Conservation (phyloP, 169 alveolate genomes). For the Eimeria praecox region DNA sequence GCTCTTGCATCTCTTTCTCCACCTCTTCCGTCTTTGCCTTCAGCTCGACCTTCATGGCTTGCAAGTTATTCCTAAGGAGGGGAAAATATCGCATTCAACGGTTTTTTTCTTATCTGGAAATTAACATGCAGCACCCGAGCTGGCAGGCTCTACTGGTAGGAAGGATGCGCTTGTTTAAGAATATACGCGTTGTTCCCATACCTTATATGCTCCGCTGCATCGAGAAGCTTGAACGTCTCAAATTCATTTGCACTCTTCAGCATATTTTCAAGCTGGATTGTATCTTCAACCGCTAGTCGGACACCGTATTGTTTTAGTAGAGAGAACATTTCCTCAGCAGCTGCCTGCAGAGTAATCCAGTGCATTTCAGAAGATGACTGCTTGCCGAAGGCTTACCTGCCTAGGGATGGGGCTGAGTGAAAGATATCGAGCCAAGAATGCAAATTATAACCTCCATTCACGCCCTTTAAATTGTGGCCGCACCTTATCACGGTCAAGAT, state of each 20-base stretch:
- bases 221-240: slow-evolving; percentile 77
- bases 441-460: not conserved
- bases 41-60: slow-evolving; percentile 71
- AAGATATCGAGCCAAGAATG: not conserved
- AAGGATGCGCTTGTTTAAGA: not conserved
- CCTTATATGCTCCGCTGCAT: slow-evolving; percentile 81
- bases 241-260: slow-evolving; percentile 61
- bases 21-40: slow-evolving; percentile 63
- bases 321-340: slow-evolving; percentile 80
- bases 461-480: not conserved
- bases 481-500: slow-evolving; percentile 69
- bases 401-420: not conserved
- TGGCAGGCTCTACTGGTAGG: not conserved
- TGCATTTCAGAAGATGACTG: not conserved
- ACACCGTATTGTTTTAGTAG: slow-evolving; percentile 79
- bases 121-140: not conserved
- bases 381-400: not conserved
- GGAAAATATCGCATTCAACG: not conserved
- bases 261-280: slow-evolving; percentile 79
- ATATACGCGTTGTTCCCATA: not conserved
- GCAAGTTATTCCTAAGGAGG: slow-evolving; percentile 50
- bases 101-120: not conserved
- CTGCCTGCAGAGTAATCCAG: slow-evolving; percentile 64
- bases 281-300: slow-evolving; percentile 79
- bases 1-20: slow-evolving; percentile 74